Conservation (phyloP, 345 rosid species). For the Theobroma cacao region DNA sequence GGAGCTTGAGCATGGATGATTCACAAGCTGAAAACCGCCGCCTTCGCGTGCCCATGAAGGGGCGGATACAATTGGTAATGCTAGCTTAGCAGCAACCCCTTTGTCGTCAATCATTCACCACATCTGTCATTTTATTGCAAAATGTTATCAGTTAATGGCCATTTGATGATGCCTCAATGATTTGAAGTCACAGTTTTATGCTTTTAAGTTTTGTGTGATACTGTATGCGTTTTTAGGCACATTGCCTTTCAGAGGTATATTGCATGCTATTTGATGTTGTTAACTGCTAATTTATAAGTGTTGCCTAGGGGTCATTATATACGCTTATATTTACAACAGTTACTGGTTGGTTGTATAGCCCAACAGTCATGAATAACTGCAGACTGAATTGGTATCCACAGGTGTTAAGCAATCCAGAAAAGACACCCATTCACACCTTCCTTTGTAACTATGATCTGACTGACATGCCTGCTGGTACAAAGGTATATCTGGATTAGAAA, state of each 20-base stretch:
- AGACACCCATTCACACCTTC: slow-evolving; percentile 66
- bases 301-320: not conserved
- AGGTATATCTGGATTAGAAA: slow-evolving; percentile 33
- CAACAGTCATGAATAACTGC: not conserved
- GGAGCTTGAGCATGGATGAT: slow-evolving; percentile 48
- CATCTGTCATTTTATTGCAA: not conserved
- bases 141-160: not conserved
- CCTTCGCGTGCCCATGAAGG: slow-evolving; percentile 81
- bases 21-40: slow-evolving; percentile 60
- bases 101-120: not conserved
- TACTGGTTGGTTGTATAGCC: not conserved
- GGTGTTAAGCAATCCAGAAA: slow-evolving; percentile 77
- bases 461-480: slow-evolving; percentile 68
- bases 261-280: not conserved
- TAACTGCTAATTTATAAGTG: not conserved
- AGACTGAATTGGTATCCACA: slow-evolving; percentile 21
- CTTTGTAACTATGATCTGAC: slow-evolving; percentile 67
- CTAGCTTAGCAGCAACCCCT: not conserved
- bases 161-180: not conserved
- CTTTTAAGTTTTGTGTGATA: not conserved
- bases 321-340: not conserved
- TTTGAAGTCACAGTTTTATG: not conserved
- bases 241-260: not conserved
- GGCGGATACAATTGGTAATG: slow-evolving; percentile 86
- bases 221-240: not conserved